Percentiles rank a stretch among this genome's conserved stretches.
phyloP scores from a whole-genome alignment of 108 stramenopile genomes.

The Cylindrotheca closterium region DNA sequence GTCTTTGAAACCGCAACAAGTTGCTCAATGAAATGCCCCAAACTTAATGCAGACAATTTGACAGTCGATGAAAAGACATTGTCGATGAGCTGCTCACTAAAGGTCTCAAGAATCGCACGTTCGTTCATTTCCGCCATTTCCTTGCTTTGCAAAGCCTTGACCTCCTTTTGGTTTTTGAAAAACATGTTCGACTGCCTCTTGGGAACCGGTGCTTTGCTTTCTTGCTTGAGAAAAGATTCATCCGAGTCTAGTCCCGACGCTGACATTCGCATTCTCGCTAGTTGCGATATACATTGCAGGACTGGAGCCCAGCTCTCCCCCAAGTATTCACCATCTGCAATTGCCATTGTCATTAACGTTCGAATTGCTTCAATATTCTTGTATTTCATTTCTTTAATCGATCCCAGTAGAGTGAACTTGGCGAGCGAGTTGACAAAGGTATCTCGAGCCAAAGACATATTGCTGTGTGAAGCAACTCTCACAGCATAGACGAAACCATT shows the following conservation, averaged over 20 bases:
- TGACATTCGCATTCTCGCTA: slow-evolving; percentile 80
- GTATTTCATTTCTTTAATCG: slow-evolving; percentile 90
- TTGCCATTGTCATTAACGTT: slow-evolving; percentile 90
- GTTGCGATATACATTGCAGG: slow-evolving; percentile 92
- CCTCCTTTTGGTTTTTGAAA: background rate
- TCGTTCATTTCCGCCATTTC: slow-evolving; percentile 82
- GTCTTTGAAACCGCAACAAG: slow-evolving; percentile 83
- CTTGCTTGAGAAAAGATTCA: slow-evolving; percentile 75
- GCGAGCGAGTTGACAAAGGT: slow-evolving; percentile 94
- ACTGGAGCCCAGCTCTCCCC: slow-evolving; percentile 96
- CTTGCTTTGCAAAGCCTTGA: slow-evolving; percentile 16
- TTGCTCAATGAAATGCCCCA: slow-evolving; percentile 86
- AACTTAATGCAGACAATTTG: slow-evolving; percentile 76
- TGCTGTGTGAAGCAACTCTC: slow-evolving; percentile 70
- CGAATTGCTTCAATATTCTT: slow-evolving; percentile 94
- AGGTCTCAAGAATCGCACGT: slow-evolving; percentile 71
- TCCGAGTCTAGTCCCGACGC: slow-evolving; percentile 88
- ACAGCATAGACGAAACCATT: slow-evolving; percentile 87
- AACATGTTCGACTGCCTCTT: background rate
- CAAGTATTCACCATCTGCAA: slow-evolving; percentile 92
- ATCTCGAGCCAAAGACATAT: slow-evolving; percentile 87
- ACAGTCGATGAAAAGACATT: slow-evolving; percentile 88
- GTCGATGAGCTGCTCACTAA: slow-evolving; percentile 88
- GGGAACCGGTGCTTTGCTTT: slow-evolving; percentile 1
- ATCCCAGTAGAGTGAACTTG: slow-evolving; percentile 92